Evolutionary conservation across 1,284 basidiomycete genomes (phyloP), one percentile per base, ranked within the genome.

Genomic region (Salmacisia buchloeana): DNA sequence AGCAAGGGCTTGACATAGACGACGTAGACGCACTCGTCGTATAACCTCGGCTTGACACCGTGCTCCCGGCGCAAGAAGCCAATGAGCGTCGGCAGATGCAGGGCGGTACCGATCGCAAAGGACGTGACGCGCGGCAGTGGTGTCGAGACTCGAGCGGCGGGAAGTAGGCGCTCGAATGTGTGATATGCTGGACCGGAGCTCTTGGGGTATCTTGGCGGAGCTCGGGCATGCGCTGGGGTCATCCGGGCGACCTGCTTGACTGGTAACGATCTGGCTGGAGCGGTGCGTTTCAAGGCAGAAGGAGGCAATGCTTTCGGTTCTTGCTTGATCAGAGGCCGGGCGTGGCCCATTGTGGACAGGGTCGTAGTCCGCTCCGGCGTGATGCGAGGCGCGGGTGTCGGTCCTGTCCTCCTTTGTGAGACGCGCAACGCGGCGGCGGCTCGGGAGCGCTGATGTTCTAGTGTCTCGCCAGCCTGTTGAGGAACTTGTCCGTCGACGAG

Each of bases 1-100:
- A 97, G 84, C 0, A 97, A 83, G 0, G 93, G 93, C 1, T 94
- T 85, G 76, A 92, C 90, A 75, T 97, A 97, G 81, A 93, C 91
- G 58, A 88, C 90, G 81, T 94, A 97, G 68, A 92, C 82, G 2
- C 92, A 93, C 80, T 97, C 93, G 77, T 97, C 93, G 75, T 91
- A 97, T 1, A 92, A 85, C 62, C 93, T 84, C 0, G 93, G 92
- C 1, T 85, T 84, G 10, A 94, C 92, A 60, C 93, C 94, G 77
- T 97, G 94, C 77, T 97, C 94, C 60, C 93, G 83, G 80, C 93
- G 93, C 77, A 96, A 79, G 74, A 94, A 96, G 5, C 73, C 77
- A 12, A 77, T 72, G 34, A 78, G 66, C 2, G 77, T 74, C 33
- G 71, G 74, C 23, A 79, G 63, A 39, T 78, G 73, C 43, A 78